Percentiles rank a stretch among this genome's conserved stretches.
phyloP scores from a whole-genome alignment of 495 filamentous ascomycete species.

The Neurospora tetrasperma region DNA sequence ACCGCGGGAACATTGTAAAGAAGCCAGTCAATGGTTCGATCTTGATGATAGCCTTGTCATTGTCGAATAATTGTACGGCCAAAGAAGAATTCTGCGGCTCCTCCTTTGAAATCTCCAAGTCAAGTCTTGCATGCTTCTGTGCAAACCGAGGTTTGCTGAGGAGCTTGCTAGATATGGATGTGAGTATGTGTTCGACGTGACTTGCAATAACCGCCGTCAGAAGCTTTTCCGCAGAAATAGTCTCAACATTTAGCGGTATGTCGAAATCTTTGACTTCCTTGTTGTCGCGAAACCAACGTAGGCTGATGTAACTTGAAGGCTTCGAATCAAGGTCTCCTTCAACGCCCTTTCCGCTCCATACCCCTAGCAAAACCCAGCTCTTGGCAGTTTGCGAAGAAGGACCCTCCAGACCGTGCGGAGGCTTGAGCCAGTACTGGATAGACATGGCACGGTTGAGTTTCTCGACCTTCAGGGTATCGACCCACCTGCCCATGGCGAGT shows the following conservation, averaged over 20 bases:
- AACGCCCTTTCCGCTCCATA: constrained; percentile 49
- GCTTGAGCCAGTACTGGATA: constrained; percentile 80
- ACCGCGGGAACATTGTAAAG: constrained; percentile 41
- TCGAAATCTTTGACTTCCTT: constrained; percentile 56
- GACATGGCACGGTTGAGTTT: constrained; percentile 66
- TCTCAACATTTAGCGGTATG: constrained; percentile 53
- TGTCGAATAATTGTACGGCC: constrained; percentile 53
- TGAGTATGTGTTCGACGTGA: constrained; percentile 60
- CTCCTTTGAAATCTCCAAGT: constrained; percentile 40
- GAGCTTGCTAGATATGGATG: constrained; percentile 48
- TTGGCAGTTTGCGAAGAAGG: constrained; percentile 45
- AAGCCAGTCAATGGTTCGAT: constrained; percentile 60
- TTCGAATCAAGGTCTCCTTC: constrained; percentile 24
- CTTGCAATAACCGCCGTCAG: constrained; percentile 63
- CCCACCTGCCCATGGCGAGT: constrained; percentile 60
- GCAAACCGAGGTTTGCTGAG: constrained; percentile 46
- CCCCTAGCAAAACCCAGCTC: constrained; percentile 85
- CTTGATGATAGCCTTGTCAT: constrained; percentile 46
- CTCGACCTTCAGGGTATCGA: constrained; percentile 62
- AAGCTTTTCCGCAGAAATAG: constrained; percentile 61
- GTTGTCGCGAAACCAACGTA: constrained; percentile 80
- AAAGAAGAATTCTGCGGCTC: constrained; percentile 58
- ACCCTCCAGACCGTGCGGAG: constrained; percentile 20
- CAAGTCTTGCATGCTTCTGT: constrained; percentile 42
- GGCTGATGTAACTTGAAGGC: constrained; percentile 40